Evolutionary conservation across 2,329 filamentous ascomycete species (phyloP), one percentile per base, ranked within the genome.

Genomic region (Tolypocladium tundrense): DNA sequence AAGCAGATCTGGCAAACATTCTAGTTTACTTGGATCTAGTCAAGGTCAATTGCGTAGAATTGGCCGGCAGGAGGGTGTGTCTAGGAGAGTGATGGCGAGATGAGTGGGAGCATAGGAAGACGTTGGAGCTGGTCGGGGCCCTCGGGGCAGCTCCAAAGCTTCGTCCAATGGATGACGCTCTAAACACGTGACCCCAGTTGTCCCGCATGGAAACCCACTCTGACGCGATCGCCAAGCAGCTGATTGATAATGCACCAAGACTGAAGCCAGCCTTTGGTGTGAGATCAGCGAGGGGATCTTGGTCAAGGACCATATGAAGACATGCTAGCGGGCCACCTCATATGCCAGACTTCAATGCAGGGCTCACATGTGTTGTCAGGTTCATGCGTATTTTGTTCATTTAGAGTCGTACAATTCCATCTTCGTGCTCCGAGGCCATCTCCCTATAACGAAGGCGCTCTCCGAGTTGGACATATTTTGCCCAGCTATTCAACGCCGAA

Each of bases 1-100:
- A 79, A 62, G 79, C 77, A 67, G 84, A 79, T 77, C 87, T 79
- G 61, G 86, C 79, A 69, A 90, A 87, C 85, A 90, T 88, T 64
- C 69, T 83, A 63, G 54, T 41, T 48, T 55, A 1, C 37, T 6
- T 13, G 24, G 41, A 8, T 33, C 19, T 55, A 55, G 62, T 59
- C 56, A 60, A 54, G 55, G 57, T 63, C 62, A 68, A 67, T 66
- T 66, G 62, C 58, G 35, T 56, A 54, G 27, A 62, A 65, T 65
- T 67, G 61, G 55, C 58, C 19, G 4, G 19, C 31, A 37, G 48
- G n/a, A 52, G 19, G 48, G n/a, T 27, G 19, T 14, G 19, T 35
- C 24, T 33, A 7, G 45, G 45, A 13, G 7, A 51, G 16, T 51
- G 27, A 8, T 50, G 45, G 11, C 48, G 16, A 19, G 24, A 6